Base-by-base conservation (phyloP, 2,329 filamentous ascomycete species). In the Arthrocladium fulminans region DNA sequence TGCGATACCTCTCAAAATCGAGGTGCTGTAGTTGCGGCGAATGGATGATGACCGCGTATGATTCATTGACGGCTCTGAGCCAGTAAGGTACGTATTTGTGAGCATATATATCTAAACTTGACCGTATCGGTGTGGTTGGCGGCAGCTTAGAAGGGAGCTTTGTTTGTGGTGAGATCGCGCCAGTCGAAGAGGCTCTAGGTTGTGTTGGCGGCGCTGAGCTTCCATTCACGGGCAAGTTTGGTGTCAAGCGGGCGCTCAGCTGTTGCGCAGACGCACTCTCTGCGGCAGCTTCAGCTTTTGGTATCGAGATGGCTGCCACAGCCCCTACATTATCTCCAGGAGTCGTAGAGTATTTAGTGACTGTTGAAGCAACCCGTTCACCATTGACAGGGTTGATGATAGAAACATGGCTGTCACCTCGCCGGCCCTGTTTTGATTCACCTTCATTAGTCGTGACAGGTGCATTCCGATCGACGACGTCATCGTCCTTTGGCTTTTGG, bases 61-160 rank as follows among this genome's bases (percentile, higher is more conserved):
- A 60, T 25, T 54, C 51, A 37, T 62, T 61, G 29, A 61, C 53
- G 12, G 59, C 60, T 22, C 13, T 44, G 3, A 44, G 53, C 44
- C 57, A 57, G 13, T 50, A 44, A 6, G 58, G 59, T 12, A 59
- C 52, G 48, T 60, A 61, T 19, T 49, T 51, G 12, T 50, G 49
- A 19, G 57, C 56, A 48, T 60, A 59, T 17, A 61, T 51, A 38
- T 62, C 56, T 3, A 55, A 19, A 20, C 15, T 30, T 22, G 23
- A 34, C 23, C n/a, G 24, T 27, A 5, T 4, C 12, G n/a, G 15
- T 40, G 37, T 20, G 9, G 29, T 8, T 30, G 29, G 29, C 8
- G n/a, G 8, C 29, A n/a, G 29, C n/a, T 30, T 30, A 30, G 29
- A 8, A 30, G n/a, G n/a, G n/a, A n/a, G n/a, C 29, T 30, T n/a